Conservation (phyloP, 345 rosid genomes). For the Aquilaria malaccensis region DNA sequence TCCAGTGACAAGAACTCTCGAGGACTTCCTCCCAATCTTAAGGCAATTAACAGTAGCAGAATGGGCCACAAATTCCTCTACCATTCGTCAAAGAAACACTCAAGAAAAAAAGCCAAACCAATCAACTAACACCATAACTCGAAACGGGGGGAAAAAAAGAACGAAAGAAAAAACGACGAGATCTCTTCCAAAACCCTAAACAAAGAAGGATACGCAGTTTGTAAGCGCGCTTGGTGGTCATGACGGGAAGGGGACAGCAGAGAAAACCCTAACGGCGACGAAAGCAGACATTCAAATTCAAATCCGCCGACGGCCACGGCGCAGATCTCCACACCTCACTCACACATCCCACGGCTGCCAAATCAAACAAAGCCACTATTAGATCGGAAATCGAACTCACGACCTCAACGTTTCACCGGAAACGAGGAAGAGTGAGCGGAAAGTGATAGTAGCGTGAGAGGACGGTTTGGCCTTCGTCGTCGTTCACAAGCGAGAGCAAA, state of each 20-base stretch:
- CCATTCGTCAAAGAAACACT: slow-evolving; percentile 38
- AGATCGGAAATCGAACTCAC: slow-evolving; percentile 11
- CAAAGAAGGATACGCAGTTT: slow-evolving; percentile 89
- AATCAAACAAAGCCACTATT: slow-evolving; percentile 5
- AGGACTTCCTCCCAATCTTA: slow-evolving; percentile 93
- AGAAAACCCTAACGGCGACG: slow-evolving; percentile 36
- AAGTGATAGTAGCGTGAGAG: too few species aligned
- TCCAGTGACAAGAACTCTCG: slow-evolving; percentile 91
- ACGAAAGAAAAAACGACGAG: not conserved
- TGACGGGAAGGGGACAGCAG: slow-evolving; percentile 31
- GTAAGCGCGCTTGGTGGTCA: slow-evolving; percentile 97
- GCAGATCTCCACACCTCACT: slow-evolving; percentile 25
- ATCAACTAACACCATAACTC: not conserved
- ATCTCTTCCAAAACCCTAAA: slow-evolving; percentile 6
- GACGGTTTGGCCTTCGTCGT: not conserved
- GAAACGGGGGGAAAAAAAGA: not conserved
- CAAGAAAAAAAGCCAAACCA: slow-evolving; percentile 12
- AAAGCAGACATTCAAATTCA: slow-evolving; percentile 28
- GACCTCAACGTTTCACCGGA: slow-evolving; percentile 7
- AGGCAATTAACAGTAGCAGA: slow-evolving; percentile 89
- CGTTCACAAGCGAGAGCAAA: not conserved
- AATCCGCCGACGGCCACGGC: slow-evolving; percentile 9
- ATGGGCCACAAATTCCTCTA: slow-evolving; percentile 99
- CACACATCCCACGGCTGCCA: slow-evolving; percentile 9
- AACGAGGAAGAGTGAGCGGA: not conserved